These are phyloP conservation scores for Yarrowia sp. DNA, from an alignment of 805 yeast genomes.

Conservation along the genomic window DNA sequence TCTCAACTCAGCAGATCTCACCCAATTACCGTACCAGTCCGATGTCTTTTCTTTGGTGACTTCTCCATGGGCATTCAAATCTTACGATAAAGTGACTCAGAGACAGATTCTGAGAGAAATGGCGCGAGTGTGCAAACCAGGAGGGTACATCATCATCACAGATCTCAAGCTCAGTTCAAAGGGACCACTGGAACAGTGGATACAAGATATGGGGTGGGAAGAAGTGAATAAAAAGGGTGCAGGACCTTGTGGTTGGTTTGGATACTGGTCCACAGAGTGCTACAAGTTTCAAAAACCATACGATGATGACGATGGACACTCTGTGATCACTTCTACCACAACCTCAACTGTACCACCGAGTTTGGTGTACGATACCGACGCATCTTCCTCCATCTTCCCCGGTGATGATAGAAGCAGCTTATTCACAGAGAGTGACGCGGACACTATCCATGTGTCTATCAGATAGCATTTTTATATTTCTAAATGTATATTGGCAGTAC, in stretches of 20 bases:
- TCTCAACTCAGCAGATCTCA: conserved; percentile 19
- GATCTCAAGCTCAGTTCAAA: conserved; percentile 18
- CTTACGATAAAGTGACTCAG: conserved; percentile 23
- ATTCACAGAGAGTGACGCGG: conserved; percentile 22
- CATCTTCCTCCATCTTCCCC: not conserved
- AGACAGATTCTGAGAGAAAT: conserved; percentile 31
- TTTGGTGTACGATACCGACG: conserved; percentile 14
- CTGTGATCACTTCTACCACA: not conserved
- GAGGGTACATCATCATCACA: conserved; percentile 30
- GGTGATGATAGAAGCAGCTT: not conserved
- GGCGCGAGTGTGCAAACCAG: conserved; percentile 34
- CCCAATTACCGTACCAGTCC: conserved; percentile 13
- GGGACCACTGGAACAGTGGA: conserved; percentile 26
- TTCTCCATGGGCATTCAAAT: conserved; percentile 26
- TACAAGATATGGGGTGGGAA: conserved; percentile 36
- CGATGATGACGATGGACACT: conserved; percentile 5
- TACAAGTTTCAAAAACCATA: conserved; percentile 30
- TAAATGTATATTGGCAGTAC: too few relatives aligned
- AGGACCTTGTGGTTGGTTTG: conserved; percentile 36
- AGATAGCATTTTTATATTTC: too few relatives aligned
- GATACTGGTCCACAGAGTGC: conserved; percentile 36
- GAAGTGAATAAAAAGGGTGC: conserved; percentile 31
- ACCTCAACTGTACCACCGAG: conserved; percentile 8
- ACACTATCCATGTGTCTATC: conserved; percentile 21
- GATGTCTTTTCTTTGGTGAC: conserved; percentile 18